These are phyloP conservation scores for Ambrosia artemisiifolia DNA, from an alignment of 129 eudicot genomes.

Conservation along the genomic window DNA sequence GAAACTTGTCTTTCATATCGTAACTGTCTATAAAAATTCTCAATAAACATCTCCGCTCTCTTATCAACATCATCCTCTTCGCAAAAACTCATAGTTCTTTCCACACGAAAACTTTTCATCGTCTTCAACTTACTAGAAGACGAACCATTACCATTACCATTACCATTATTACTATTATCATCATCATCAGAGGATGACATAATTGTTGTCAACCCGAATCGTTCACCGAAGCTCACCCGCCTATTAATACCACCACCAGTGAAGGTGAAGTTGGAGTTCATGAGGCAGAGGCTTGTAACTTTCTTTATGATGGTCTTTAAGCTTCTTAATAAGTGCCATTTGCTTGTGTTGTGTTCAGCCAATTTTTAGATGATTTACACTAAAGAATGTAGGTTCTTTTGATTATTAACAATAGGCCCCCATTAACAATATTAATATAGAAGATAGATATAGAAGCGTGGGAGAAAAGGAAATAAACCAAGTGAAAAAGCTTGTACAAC, in stretches of 20 bases:
- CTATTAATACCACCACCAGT: conserved; percentile 20
- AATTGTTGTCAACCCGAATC: conserved; percentile 26
- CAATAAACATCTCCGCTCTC: conserved; percentile 70
- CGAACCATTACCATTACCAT: conserved; percentile 7
- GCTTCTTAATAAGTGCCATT: conserved; percentile 37
- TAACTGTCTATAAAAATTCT: conserved; percentile 64
- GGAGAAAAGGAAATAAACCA: no score
- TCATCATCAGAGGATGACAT: conserved; percentile 18
- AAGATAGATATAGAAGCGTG: not conserved
- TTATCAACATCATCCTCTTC: conserved; percentile 70
- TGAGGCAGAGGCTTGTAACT: conserved; percentile 37
- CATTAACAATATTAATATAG: not conserved
- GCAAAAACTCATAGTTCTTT: conserved; percentile 47
- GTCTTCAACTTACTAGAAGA: conserved; percentile 14
- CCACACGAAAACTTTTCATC: conserved; percentile 22
- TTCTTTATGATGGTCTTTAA: conserved; percentile 55
- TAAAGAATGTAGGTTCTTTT: not conserved
- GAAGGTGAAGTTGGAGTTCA: conserved; percentile 40
- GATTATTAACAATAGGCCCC: no score
- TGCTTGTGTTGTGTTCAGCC: conserved; percentile 9
- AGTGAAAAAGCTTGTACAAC: conserved; percentile 4
- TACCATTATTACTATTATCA: not conserved
- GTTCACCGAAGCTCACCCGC: conserved; percentile 43
- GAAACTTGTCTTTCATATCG: conserved; percentile 64
- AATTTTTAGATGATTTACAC: not conserved